phyloP scores from a whole-genome alignment of 371 early-diverging fungal genomes.

The Zopfochytrium polystomum region DNA sequence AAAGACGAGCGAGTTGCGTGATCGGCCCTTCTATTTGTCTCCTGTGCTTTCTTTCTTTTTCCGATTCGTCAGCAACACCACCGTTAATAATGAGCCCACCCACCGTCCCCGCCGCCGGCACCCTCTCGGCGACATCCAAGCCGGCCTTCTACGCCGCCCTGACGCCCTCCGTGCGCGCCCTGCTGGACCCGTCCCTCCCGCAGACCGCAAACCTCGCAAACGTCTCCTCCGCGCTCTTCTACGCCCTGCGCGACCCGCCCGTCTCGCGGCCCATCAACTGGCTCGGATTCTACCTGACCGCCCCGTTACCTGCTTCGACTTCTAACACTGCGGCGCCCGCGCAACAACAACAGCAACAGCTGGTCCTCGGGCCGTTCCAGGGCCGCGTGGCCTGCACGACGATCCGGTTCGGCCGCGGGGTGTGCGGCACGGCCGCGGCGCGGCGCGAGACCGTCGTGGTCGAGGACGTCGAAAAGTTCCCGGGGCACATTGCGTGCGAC shows the following conservation, averaged over 20 bases:
- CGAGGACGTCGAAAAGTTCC: constrained; percentile 75
- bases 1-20: no score
- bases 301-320: not conserved
- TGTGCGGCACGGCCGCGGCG: constrained; percentile 80
- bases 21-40: no score
- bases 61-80: no score
- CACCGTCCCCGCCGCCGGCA: not conserved
- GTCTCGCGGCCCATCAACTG: constrained; percentile 77
- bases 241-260: constrained; percentile 66
- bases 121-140: constrained; percentile 15
- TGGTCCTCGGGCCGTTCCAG: constrained; percentile 88
- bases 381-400: constrained; percentile 86
- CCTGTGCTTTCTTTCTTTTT: no score
- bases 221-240: constrained; percentile 76
- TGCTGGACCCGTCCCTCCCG: constrained; percentile 39
- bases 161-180: constrained; percentile 21
- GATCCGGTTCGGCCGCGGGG: constrained; percentile 79
- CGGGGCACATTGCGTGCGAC: constrained; percentile 93
- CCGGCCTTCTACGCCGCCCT: constrained; percentile 44
- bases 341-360: constrained; percentile 20
- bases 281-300: constrained; percentile 80
- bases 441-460: constrained; percentile 60
- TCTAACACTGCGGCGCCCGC: not conserved
- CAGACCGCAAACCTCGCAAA: constrained; percentile 78
- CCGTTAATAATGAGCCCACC: no score